Conservation (phyloP, 139 green algal genomes). For the Zygnema circumcarinatum region DNA sequence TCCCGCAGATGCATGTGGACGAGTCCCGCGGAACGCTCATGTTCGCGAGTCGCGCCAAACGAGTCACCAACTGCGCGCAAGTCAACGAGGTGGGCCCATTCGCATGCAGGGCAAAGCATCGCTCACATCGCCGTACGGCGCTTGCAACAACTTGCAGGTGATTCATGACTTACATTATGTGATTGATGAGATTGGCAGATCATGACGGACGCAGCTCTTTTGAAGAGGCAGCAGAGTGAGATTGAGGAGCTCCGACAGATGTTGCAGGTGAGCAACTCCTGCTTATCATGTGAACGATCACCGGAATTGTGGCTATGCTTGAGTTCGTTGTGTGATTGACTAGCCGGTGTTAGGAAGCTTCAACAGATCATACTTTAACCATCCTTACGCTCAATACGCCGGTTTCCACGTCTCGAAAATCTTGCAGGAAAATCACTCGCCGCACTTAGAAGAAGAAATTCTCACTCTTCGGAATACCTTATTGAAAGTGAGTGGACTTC, state of each 20-base stretch:
- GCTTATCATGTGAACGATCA: too few relatives aligned
- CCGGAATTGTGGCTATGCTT: neutral
- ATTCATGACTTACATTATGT: too few relatives aligned
- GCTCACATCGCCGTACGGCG: neutral
- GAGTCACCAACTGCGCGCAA: constrained; percentile 82
- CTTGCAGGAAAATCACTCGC: constrained; percentile 32
- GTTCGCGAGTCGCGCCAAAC: constrained; percentile 91
- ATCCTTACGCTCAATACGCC: neutral
- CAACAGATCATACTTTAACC: neutral
- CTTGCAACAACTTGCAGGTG: neutral
- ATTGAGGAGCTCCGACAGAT: constrained; percentile 73
- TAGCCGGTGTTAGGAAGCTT: neutral
- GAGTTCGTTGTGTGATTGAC: neutral
- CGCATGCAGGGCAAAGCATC: neutral
- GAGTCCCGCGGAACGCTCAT: constrained; percentile 91
- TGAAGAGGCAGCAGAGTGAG: constrained; percentile 92
- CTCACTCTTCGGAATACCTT: constrained; percentile 40
- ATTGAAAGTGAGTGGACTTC: constrained; percentile 39
- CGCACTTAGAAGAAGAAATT: constrained; percentile 51
- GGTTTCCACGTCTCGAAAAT: neutral
- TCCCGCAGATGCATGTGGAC: constrained; percentile 73
- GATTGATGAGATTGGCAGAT: constrained; percentile 60
- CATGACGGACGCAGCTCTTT: constrained; percentile 67
- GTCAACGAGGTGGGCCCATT: constrained; percentile 63
- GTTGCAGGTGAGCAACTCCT: constrained; percentile 50